These are phyloP conservation scores for Orbilia oligospora DNA, from an alignment of 2,329 filamentous ascomycete genomes.

Conservation along the genomic window DNA sequence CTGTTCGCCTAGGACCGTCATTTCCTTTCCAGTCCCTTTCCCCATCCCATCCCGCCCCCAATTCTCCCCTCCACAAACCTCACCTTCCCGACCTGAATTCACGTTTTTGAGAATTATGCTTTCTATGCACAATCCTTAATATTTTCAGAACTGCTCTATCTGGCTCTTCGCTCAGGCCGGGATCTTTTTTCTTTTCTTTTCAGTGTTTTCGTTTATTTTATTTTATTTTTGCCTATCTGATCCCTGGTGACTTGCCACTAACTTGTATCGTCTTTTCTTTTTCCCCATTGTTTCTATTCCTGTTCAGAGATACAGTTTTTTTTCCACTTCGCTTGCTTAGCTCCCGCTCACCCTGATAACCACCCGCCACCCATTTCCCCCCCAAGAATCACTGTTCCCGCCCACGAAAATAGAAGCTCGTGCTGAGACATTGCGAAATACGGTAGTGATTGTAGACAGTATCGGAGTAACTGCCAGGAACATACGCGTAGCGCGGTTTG, in stretches of 20 bases:
- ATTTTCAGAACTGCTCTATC: slow-evolving; percentile 11
- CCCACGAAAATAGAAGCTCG: slow-evolving; percentile 58
- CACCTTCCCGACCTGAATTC: slow-evolving; percentile 44
- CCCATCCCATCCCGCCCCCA: slow-evolving; percentile 29
- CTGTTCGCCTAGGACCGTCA: slow-evolving; percentile 46
- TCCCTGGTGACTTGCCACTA: slow-evolving; percentile 57
- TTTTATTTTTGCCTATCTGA: slow-evolving; percentile 25
- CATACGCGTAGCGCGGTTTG: slow-evolving; percentile 58
- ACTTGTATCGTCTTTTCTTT: slow-evolving; percentile 56
- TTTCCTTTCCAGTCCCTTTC: slow-evolving; percentile 54
- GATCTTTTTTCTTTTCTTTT: slow-evolving; percentile 18
- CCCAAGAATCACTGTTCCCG: slow-evolving; percentile 41
- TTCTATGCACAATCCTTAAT: slow-evolving; percentile 34
- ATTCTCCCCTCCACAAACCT: slow-evolving; percentile 32
- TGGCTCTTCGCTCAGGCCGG: slow-evolving; percentile 15
- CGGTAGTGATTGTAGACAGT: slow-evolving; percentile 60
- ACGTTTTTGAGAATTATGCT: slow-evolving; percentile 44
- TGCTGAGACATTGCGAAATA: slow-evolving; percentile 58
- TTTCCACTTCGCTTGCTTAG: slow-evolving; percentile 57
- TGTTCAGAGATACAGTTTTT: slow-evolving; percentile 55
- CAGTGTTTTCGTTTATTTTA: not conserved
- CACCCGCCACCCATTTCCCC: slow-evolving; percentile 43
- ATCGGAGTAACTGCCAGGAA: slow-evolving; percentile 58
- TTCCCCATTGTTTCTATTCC: slow-evolving; percentile 32
- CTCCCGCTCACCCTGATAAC: slow-evolving; percentile 60